Conservation (phyloP, 2,329 filamentous ascomycete species). For the Trichoderma atroviride region DNA sequence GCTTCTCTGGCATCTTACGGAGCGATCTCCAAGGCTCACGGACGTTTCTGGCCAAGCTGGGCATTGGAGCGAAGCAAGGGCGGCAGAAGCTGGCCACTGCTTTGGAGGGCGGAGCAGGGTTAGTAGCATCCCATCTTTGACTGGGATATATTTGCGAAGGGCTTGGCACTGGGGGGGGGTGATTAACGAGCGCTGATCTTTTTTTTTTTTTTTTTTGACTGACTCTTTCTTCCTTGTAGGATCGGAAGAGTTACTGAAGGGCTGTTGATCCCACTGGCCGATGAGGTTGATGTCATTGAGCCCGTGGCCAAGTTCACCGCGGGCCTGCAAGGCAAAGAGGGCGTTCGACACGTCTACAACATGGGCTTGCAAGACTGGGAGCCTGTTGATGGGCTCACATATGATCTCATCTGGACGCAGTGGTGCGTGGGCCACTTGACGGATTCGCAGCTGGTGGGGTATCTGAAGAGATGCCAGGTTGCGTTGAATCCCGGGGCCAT, state of each 20-base stretch:
- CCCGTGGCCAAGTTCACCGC: conserved; percentile 81
- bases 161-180: neutral
- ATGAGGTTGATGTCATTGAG: conserved; percentile 79
- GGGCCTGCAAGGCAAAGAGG: conserved; percentile 58
- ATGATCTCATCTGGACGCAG: conserved; percentile 86
- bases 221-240: conserved; percentile 42
- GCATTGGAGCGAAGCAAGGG: conserved; percentile 44
- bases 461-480: conserved; percentile 62
- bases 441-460: conserved; percentile 70
- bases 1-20: conserved; percentile 33
- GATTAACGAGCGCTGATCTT: neutral
- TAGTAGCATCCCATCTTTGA: conserved; percentile 25
- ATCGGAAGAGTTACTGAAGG: conserved; percentile 83
- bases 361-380: conserved; percentile 76
- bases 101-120: conserved; percentile 48
- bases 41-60: conserved; percentile 69
- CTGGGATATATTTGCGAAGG: neutral
- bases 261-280: conserved; percentile 70
- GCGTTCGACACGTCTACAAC: conserved; percentile 67
- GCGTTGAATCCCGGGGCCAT: conserved; percentile 39
- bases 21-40: conserved; percentile 69
- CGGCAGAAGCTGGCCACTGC: conserved; percentile 36
- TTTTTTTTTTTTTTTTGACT: neutral
- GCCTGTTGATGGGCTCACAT: conserved; percentile 51
- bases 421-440: conserved; percentile 87